Evolutionary conservation across 2,329 filamentous ascomycete genomes (phyloP).

Genomic region (Claviceps humidiphila): DNA sequence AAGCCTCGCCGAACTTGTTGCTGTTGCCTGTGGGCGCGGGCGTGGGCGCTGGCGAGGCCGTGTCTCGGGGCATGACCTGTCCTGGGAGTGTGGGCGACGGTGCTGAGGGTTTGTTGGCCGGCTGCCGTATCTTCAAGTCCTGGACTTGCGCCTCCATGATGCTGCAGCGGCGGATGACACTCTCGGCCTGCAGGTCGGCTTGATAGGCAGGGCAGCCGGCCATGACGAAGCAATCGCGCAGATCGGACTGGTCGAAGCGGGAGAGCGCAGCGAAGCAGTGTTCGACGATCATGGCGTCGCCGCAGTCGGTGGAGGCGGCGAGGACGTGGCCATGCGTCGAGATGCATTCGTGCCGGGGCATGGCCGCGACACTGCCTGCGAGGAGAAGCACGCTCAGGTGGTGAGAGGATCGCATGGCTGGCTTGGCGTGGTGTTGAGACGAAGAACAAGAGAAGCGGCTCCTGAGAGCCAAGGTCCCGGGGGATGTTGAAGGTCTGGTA

Average conservation of each 20-base stretch:
- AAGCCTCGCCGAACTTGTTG: constrained; percentile 15
- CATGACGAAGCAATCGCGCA: constrained; percentile 25
- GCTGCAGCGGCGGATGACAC: constrained; percentile 20
- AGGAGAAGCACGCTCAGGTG: constrained; percentile 15
- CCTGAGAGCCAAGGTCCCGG: no score
- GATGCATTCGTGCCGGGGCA: constrained; percentile 26
- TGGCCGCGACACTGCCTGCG: constrained; percentile 20
- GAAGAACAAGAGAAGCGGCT: no score
- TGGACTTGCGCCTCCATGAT: constrained; percentile 11
- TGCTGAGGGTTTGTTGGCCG: constrained; percentile 2
- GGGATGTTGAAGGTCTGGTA: no score
- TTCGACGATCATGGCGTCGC: constrained; percentile 26
- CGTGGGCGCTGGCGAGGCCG: background rate
- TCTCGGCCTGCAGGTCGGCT: constrained; percentile 17
- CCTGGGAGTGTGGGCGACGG: background rate
- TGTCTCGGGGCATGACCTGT: background rate
- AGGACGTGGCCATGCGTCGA: constrained; percentile 24
- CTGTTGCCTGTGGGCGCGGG: background rate
- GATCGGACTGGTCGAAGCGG: constrained; percentile 16
- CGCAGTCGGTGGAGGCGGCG: constrained; percentile 27
- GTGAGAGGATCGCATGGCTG: background rate
- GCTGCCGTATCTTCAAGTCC: constrained; percentile 18
- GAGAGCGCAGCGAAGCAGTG: constrained; percentile 27
- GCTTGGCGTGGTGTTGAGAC: background rate
- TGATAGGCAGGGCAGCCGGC: constrained; percentile 22